These are phyloP conservation scores for Dillenia suffruticosa DNA, from an alignment of 164 flowering plant species.

Conservation along the genomic window DNA sequence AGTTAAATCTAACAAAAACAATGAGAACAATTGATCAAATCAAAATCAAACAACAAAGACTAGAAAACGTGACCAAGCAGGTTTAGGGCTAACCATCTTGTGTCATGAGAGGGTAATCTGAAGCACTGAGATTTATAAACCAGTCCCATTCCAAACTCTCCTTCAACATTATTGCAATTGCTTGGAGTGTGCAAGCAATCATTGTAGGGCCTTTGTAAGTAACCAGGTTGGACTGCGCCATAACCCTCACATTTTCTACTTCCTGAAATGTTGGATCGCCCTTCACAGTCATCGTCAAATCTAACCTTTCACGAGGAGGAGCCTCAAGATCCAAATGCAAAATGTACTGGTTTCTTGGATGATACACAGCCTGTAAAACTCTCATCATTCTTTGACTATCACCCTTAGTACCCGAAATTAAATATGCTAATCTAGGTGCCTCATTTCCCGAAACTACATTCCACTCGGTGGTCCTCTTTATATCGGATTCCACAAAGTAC, in stretches of 20 bases:
- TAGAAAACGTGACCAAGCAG: neutral
- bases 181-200: constrained; percentile 96
- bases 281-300: constrained; percentile 57
- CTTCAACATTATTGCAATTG: constrained; percentile 77
- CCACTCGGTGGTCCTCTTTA: constrained; percentile 24
- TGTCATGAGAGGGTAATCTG: constrained; percentile 95
- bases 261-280: constrained; percentile 62
- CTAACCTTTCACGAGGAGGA: constrained; percentile 83
- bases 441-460: constrained; percentile 16
- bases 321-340: constrained; percentile 98
- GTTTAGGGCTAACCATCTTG: constrained; percentile 78
- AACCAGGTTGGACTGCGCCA: constrained; percentile 92
- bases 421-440: constrained; percentile 84
- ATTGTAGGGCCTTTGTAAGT: constrained; percentile 97
- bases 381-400: constrained; percentile 89
- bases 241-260: constrained; percentile 84
- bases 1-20: neutral
- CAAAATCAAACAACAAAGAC: neutral
- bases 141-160: constrained; percentile 89
- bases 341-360: constrained; percentile 88
- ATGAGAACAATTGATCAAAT: neutral
- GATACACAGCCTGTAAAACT: constrained; percentile 87
- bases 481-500: constrained; percentile 67
- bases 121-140: constrained; percentile 97
- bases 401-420: constrained; percentile 93